A percentile compares a stretch with the other conserved stretches of the same genome.
These are phyloP conservation scores for Zalaria obscura DNA, from an alignment of 2,329 filamentous ascomycete genomes.

Conservation along the genomic window DNA sequence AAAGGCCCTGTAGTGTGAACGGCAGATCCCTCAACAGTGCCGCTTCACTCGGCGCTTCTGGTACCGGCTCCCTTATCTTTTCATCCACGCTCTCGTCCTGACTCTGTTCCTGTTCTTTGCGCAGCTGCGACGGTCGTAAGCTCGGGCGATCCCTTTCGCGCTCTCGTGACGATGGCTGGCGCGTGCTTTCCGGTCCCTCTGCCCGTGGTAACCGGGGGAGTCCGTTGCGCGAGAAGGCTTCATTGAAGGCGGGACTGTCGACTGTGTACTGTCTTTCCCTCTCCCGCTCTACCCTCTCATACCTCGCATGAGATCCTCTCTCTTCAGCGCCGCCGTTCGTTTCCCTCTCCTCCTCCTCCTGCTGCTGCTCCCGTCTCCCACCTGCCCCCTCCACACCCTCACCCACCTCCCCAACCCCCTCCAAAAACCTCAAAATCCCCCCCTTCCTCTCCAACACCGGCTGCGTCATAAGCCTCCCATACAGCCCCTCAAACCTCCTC, in stretches of 20 bases:
- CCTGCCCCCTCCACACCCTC: no score
- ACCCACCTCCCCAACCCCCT: no score
- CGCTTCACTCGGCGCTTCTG: conserved; percentile 21
- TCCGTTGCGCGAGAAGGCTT: conserved; percentile 33
- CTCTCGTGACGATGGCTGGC: conserved; percentile 7
- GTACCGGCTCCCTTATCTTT: neutral
- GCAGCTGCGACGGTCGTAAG: no score
- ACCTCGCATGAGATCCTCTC: no score
- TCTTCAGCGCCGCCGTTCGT: neutral
- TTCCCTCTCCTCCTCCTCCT: neutral
- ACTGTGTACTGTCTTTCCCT: neutral
- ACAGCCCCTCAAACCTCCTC: conserved; percentile 76
- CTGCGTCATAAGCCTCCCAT: conserved; percentile 76
- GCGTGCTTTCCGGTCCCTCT: conserved; percentile 11
- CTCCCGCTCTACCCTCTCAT: no score
- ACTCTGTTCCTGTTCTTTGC: no score
- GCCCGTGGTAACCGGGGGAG: conserved; percentile 22
- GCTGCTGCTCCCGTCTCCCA: no score
- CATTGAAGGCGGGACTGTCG: conserved; percentile 22
- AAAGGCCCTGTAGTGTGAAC: conserved; percentile 84
- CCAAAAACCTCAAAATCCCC: conserved; percentile 71
- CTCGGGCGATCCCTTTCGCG: no score
- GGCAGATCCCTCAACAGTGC: conserved; percentile 55
- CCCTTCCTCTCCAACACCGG: conserved; percentile 92
- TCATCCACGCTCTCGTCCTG: neutral